These are phyloP conservation scores for Trichoderma atrobrunneum DNA, from an alignment of 2,329 filamentous ascomycete species.

Conservation along the genomic window DNA sequence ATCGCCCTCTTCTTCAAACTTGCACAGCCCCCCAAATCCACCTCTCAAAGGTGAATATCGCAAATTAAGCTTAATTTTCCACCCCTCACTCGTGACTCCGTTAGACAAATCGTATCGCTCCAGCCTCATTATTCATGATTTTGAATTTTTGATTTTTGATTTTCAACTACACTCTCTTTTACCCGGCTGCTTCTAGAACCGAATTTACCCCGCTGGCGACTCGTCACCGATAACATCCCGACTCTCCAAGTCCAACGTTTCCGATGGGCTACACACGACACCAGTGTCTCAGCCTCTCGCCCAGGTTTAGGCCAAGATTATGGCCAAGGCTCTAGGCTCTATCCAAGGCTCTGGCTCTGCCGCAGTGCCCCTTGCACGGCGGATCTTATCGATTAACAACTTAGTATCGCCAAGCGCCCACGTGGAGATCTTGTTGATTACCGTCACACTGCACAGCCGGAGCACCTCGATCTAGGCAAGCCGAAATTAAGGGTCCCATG, in stretches of 20 bases:
- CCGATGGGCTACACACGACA: neutral
- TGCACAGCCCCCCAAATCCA: neutral
- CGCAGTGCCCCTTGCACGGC: neutral
- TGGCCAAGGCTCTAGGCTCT: neutral
- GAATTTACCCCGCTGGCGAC: neutral
- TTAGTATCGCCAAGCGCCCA: neutral
- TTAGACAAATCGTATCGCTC: neutral
- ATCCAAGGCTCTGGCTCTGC: neutral
- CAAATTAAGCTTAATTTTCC: slow-evolving; percentile 8
- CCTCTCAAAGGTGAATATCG: neutral
- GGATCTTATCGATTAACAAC: neutral
- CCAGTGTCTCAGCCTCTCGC: neutral
- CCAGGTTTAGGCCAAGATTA: neutral
- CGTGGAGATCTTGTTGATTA: neutral
- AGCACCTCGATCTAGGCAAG: neutral
- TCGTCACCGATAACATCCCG: neutral
- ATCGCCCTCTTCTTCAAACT: neutral
- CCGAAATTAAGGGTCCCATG: neutral
- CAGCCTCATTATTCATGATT: neutral
- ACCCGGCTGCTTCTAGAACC: neutral
- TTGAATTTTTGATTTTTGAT: neutral
- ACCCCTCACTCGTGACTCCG: neutral
- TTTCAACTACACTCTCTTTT: neutral
- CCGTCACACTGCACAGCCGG: neutral
- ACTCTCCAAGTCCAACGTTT: neutral